Evolutionary conservation across 2,329 filamentous ascomycete genomes (phyloP).

Genomic region (Rhinocladiella mackenziei): DNA sequence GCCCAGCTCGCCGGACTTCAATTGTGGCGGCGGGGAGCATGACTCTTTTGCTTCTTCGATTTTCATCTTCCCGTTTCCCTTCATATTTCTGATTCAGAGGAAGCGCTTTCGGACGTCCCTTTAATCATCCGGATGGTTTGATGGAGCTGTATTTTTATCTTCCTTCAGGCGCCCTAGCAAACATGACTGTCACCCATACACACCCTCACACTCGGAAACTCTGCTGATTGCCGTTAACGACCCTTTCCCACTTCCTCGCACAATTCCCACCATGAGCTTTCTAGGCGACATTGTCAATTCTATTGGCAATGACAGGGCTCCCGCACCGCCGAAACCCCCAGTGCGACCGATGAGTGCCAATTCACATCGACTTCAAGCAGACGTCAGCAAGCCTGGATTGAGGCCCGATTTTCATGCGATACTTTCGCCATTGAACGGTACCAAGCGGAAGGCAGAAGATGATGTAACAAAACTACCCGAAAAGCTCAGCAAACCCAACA

Average conservation of each 20-base stretch:
- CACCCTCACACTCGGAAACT: background rate
- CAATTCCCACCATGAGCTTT: slow-evolving; percentile 35
- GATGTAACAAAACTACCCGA: slow-evolving; percentile 9
- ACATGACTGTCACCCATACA: slow-evolving; percentile 10
- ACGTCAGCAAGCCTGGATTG: slow-evolving; percentile 9
- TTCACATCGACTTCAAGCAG: slow-evolving; percentile 10
- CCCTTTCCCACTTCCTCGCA: background rate
- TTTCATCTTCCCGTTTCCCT: too few relatives aligned
- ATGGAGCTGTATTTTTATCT: too few relatives aligned
- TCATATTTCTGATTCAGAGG: too few relatives aligned
- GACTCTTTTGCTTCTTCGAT: slow-evolving; percentile 9
- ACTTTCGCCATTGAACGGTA: slow-evolving; percentile 18
- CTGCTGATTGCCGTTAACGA: slow-evolving; percentile 6
- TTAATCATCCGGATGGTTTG: too few relatives aligned
- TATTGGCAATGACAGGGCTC: slow-evolving; percentile 41
- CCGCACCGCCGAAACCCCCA: slow-evolving; percentile 25
- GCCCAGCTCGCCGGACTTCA: slow-evolving; percentile 1
- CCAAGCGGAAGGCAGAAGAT: slow-evolving; percentile 29
- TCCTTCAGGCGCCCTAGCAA: slow-evolving; percentile 3
- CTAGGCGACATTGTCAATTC: slow-evolving; percentile 51
- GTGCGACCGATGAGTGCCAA: slow-evolving; percentile 17
- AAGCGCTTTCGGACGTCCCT: too few relatives aligned
- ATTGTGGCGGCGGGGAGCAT: slow-evolving; percentile 9
- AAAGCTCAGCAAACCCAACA: slow-evolving; percentile 24
- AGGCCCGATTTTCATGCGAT: slow-evolving; percentile 10